Base-by-base conservation (phyloP, 1,284 basidiomycete species). In the Cryptococcus hybrid region DNA sequence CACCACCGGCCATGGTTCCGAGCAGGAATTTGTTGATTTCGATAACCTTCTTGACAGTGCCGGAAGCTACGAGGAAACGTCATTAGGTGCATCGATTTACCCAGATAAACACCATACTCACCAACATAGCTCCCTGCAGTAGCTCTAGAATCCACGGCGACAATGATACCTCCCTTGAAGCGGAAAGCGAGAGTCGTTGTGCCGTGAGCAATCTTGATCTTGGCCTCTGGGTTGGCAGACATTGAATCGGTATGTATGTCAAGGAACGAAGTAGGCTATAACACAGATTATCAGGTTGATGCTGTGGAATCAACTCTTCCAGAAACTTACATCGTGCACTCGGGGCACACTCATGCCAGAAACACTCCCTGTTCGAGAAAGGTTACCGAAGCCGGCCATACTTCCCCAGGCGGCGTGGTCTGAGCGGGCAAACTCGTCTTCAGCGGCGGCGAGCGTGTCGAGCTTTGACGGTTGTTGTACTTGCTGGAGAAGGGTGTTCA, bases 21-120 rank as follows among this genome's bases (percentile, higher is more conserved):
- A 99, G 84, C 54, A 99, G 81, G 81, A 96, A 99, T 48, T 93
- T 92, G 82, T 99, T 99, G 80, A 99, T 99, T 82, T 99, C 96
- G 70, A 99, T 99, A 63, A 99, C 95, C 83, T 97, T 97, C 84
- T 94, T 96, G 62, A 97, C 91, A 13, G 93, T 97, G 54, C 93
- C 93, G 36, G 87, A 91, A 0, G 93, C 93, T 95, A 65, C 35
- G 13, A 39, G 24, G 24, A 36, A 11, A 24, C 42, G 36, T 18
- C 5, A 9, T 47, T 34, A 37, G 30, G 37, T 24, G 7, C 13
- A 18, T 18, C 4, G 12, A 43, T 13, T 35, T 47, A 6, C 13
- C 24, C 42, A 8, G 36, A 36, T 24, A 54, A 15, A 15, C 24
- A 6, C 46, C 48, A 54, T 38, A 80, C 85, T 57, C 70, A 89